Evolutionary conservation across 75 land plant genomes (phyloP), one percentile per base, ranked within the genome.

Genomic region (Pinus taeda): DNA sequence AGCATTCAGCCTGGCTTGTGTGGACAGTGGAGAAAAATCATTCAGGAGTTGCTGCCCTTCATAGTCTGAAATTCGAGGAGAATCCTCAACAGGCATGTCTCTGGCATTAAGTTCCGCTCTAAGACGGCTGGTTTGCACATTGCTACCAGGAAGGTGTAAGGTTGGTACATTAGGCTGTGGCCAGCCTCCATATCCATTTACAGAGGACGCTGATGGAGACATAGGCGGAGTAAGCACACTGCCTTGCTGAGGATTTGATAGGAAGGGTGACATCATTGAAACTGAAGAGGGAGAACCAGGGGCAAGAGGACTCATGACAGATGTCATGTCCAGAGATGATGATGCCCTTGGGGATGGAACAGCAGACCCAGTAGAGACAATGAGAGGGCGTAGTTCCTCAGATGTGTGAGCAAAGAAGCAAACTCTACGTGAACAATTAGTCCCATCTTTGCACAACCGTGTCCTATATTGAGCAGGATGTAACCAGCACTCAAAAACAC

Each of bases 401-500:
- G 73, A 30, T 1, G 83, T 85, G 77, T 91, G 93, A 6, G 93
- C 93, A 78, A 91, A 91, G 74, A 92, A 92, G 59, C 94, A 90
- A 4, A 92, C 92, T 73, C 85, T 78, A 9, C 93, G 77, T 4
- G 58, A 69, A 67, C 93, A 91, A 20, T 80, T 81, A 0, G 85
- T 86, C 53, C 93, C 93, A 74, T 91, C 93, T 73, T 91, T 91
- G 89, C 93, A 91, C 37, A 91, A 84, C 75, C 93, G 73, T 0
- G 93, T 91, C 13, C 93, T 73, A 65, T 91, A 91, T 72, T 91
- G 93, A 7, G 95, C 95, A 13, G 95, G 95, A 55, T 93, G 95
- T 30, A 93, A 87, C 95, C 95, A 93, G 76, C 93, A 93, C 82
- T 93, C 95, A 74, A 93, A 93, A 22, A 93, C 95, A 15, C 95